phyloP scores from a whole-genome alignment of 2,329 filamentous ascomycete genomes.

The Fusarium sacchari region DNA sequence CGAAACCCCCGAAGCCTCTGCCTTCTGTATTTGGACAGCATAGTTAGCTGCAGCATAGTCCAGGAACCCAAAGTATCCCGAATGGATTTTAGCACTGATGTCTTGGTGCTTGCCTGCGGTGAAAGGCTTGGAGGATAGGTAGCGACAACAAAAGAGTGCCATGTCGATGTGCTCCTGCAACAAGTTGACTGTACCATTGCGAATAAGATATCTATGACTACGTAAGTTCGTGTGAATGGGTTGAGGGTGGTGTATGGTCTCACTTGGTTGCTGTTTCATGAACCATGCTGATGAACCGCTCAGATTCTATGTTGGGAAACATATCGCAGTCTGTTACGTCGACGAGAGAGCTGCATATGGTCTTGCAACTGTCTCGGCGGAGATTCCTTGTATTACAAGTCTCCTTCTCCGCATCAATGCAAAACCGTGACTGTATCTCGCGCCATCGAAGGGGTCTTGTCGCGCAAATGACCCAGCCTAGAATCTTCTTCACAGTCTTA shows the following conservation, averaged over 20 bases:
- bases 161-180: rapidly evolving
- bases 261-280: neutral
- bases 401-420: rapidly evolving
- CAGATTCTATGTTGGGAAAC: rapidly evolving
- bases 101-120: rapidly evolving
- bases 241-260: rapidly evolving
- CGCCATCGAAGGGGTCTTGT: neutral
- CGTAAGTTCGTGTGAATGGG: rapidly evolving
- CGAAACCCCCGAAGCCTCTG: rapidly evolving
- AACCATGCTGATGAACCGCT: rapidly evolving
- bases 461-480: rapidly evolving
- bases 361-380: rapidly evolving
- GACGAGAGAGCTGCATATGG: neutral
- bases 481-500: neutral
- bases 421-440: neutral
- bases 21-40: neutral
- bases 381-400: rapidly evolving
- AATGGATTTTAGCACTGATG: rapidly evolving
- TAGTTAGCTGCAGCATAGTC: neutral
- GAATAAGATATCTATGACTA: rapidly evolving
- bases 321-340: rapidly evolving
- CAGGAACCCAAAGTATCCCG: neutral
- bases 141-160: neutral
- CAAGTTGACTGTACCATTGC: rapidly evolving
- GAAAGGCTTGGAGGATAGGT: neutral